Conservation (phyloP, 208 protist species). For the Trypanosoma melophagium region DNA sequence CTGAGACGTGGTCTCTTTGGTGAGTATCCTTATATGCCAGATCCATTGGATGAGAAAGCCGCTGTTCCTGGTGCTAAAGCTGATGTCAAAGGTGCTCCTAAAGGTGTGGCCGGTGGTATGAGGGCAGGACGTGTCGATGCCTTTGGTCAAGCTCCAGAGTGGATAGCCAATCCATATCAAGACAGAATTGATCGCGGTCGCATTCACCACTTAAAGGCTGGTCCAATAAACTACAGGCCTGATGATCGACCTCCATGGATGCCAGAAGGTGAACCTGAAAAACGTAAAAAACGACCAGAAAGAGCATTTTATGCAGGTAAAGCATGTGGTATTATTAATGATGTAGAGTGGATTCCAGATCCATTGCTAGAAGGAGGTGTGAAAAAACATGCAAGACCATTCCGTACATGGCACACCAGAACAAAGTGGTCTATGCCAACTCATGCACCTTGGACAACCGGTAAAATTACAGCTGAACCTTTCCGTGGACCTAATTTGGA, state of each 20-base stretch:
- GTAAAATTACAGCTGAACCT: conserved; percentile 76
- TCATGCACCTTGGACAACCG: conserved; percentile 79
- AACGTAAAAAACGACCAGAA: conserved; percentile 44
- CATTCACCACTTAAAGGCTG: conserved; percentile 73
- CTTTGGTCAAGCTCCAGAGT: conserved; percentile 71
- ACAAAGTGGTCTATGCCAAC: conserved; percentile 90
- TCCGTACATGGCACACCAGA: conserved; percentile 88
- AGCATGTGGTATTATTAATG: conserved; percentile 57
- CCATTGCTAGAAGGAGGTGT: conserved; percentile 69
- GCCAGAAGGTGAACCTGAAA: conserved; percentile 70
- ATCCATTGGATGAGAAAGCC: conserved; percentile 34
- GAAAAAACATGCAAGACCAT: conserved; percentile 56
- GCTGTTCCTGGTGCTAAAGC: neutral
- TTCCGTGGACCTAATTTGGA: conserved; percentile 59
- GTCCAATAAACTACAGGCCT: conserved; percentile 45
- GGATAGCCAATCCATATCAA: conserved; percentile 79
- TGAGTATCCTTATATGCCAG: conserved; percentile 77
- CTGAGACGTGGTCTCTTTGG: conserved; percentile 80
- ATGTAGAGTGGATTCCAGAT: conserved; percentile 85
- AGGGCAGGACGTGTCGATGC: conserved; percentile 66
- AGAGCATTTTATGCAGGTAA: conserved; percentile 82
- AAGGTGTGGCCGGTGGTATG: conserved; percentile 48
- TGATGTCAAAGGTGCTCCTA: conserved; percentile 6
- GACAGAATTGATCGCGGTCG: conserved; percentile 74
- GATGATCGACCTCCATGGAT: conserved; percentile 76